phyloP scores from a whole-genome alignment of 78 protist genomes.

The Polysphondylium violaceum region DNA sequence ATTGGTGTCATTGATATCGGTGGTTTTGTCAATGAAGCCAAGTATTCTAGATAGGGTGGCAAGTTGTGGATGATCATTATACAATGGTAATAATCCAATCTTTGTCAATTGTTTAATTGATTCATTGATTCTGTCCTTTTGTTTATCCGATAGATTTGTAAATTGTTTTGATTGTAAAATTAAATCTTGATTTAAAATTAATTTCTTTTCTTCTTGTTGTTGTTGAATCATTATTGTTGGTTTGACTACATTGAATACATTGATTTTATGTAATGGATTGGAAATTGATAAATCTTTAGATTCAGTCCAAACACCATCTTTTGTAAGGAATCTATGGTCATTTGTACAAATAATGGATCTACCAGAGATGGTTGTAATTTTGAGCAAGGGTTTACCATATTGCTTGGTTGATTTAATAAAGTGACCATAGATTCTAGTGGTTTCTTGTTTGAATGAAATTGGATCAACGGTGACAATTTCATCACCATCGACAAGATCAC shows the following conservation, averaged over 20 bases:
- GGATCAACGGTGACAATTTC: conserved; percentile 8
- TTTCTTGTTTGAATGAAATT: not conserved
- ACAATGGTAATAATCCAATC: conserved; percentile 21
- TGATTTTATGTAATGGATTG: not conserved
- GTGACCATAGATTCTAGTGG: conserved; percentile 20
- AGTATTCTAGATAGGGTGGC: conserved; percentile 3
- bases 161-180: conserved; percentile 7
- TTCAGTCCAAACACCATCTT: conserved; percentile 34
- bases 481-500: conserved; percentile 24
- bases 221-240: not conserved
- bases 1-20: too few species aligned
- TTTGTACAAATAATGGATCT: conserved; percentile 22
- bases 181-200: not conserved
- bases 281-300: conserved; percentile 10
- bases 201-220: not conserved
- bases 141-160: not conserved
- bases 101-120: not conserved
- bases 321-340: conserved; percentile 53
- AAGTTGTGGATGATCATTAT: not conserved
- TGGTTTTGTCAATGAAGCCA: conserved; percentile 8
- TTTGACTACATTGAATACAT: not conserved
- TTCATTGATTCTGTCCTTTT: not conserved
- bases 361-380: conserved; percentile 24
- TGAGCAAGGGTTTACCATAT: conserved; percentile 16
- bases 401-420: conserved; percentile 11